Percentiles rank a stretch among this genome's conserved stretches.
Evolutionary conservation across 768 basidiomycete genomes (phyloP).

Genomic region (Roridomyces roridus): DNA sequence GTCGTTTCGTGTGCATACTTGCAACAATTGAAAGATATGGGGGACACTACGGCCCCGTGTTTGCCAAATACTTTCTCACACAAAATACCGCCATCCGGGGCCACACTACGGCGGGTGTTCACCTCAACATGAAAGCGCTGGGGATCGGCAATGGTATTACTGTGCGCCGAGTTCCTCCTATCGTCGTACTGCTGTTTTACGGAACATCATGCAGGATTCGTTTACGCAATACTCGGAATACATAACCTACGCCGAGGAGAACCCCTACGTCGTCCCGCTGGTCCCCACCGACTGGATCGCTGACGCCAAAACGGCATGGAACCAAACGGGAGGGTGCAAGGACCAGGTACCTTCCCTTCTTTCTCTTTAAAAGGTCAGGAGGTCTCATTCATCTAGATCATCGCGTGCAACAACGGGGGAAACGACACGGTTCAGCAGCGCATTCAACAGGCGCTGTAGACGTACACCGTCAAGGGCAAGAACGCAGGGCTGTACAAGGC

Average conservation of each 20-base stretch:
- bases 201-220: constrained; percentile 39
- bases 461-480: too few relatives aligned
- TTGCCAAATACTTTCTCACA: constrained; percentile 66
- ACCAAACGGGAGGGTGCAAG: constrained; percentile 21
- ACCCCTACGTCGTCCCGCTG: constrained; percentile 60
- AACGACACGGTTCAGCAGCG: background rate
- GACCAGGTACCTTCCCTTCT: too few relatives aligned
- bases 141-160: constrained; percentile 72
- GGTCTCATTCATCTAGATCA: too few relatives aligned
- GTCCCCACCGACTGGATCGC: constrained; percentile 48
- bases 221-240: constrained; percentile 65
- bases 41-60: constrained; percentile 74
- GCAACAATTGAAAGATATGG: constrained; percentile 54
- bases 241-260: constrained; percentile 57
- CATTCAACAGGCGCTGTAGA: too few relatives aligned
- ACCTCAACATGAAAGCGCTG: constrained; percentile 62
- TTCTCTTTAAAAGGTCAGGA: too few relatives aligned
- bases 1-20: background rate
- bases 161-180: constrained; percentile 36
- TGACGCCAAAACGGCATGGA: constrained; percentile 56
- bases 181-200: background rate
- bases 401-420: background rate
- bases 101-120: constrained; percentile 49
- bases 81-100: constrained; percentile 63
- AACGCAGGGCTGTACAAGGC: background rate